Base-by-base conservation (phyloP, 2,329 filamentous ascomycete genomes). In the Aspergillus versicolor region DNA sequence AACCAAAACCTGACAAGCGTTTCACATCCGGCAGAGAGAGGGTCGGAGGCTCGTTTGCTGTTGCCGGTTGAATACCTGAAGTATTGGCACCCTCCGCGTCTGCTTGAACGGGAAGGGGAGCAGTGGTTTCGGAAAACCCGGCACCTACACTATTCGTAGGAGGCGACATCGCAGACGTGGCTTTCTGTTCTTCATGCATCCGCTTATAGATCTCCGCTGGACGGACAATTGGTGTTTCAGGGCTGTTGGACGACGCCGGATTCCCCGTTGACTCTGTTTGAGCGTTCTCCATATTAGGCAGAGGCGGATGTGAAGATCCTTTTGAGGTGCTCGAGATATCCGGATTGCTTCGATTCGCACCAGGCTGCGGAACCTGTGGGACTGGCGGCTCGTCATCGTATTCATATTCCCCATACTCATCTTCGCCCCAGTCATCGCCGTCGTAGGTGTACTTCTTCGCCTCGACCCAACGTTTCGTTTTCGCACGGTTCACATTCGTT, bases 391-490 rank as follows among this genome's bases (percentile, higher is more conserved):
- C 82, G n/a, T 85, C 82, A 55, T 82, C 79, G 32, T 86, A 83
- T n/a, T 85, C 83, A 57, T 85, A 83, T 8, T 87, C 84, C 37
- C 88, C 86, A 55, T 81, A 82, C 48, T 83, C 82, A 43, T 77
- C 77, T 34, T 85, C 88, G 37, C 91, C 93, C 92, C 93, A 97
- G 69, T 96, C 93, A 67, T 95, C 92, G 61, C 92, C 93, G 67
- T 93, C 92, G 70, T 97, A 97, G 70, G 86, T 90, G 66, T 89
- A 87, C 57, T 86, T 82, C 74, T 92, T 93, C 37, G 93, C 93
- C 68, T 96, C 89, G 38, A 93, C 88, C 93, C 93, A 97, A 83
- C 96, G 96, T 76, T 88, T 90, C 54, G 92, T 97, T 78, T 96
- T 96, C 55, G 87, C 84, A 60, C 93, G 87, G 75, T 90, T 93